Percentiles rank a stretch among this genome's conserved stretches.
phyloP scores from a whole-genome alignment of 2,329 filamentous ascomycete genomes.

The Aspergillus caelatus region DNA sequence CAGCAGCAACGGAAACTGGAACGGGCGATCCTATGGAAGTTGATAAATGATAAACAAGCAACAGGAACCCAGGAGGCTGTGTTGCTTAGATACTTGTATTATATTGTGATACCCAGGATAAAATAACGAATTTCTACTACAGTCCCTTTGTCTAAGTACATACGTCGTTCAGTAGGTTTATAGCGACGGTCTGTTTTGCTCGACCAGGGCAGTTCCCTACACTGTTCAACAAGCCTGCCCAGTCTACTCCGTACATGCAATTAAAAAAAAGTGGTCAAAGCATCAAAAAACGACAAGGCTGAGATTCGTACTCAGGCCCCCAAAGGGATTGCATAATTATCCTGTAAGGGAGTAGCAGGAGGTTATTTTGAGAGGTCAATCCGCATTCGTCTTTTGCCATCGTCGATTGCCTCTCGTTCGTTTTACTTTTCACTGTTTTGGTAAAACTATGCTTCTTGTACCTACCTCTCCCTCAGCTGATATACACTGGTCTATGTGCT shows the following conservation, averaged over 20 bases:
- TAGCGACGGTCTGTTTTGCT: not conserved
- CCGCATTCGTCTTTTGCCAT: not conserved
- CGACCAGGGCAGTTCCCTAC: not conserved
- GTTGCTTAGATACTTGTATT: not conserved
- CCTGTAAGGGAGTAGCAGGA: not conserved
- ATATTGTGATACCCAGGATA: constrained; percentile 1
- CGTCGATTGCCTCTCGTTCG: not conserved
- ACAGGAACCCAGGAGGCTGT: not conserved
- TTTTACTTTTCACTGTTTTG: not conserved
- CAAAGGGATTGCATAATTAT: not conserved
- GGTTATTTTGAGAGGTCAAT: not conserved
- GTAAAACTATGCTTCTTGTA: not conserved
- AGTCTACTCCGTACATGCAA: not conserved
- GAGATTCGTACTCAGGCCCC: not conserved
- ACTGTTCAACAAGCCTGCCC: not conserved
- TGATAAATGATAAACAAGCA: constrained; percentile 15
- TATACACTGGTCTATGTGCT: not conserved
- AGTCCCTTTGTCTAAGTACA: not conserved
- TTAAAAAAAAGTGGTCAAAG: not conserved
- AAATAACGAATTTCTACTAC: not conserved
- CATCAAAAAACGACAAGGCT: not conserved
- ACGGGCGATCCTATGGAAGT: constrained; percentile 22
- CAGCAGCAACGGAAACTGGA: constrained; percentile 10
- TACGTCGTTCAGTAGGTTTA: not conserved
- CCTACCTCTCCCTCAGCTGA: not conserved